Evolutionary conservation across 2,329 filamentous ascomycete species (phyloP).

Genomic region (Colletotrichum noveboracense): DNA sequence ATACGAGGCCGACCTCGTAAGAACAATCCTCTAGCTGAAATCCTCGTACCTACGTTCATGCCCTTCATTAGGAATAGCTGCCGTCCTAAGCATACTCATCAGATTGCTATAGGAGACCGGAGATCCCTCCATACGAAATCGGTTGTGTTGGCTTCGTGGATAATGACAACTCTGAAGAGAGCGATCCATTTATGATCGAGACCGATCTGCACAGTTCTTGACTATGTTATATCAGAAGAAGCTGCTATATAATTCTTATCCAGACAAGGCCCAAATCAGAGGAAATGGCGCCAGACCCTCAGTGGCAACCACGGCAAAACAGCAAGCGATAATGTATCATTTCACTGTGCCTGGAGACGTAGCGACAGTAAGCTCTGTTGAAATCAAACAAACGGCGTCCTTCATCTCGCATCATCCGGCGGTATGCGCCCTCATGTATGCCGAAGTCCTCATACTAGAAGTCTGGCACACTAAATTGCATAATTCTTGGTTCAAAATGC

Average conservation of each 20-base stretch:
- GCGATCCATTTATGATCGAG: background rate
- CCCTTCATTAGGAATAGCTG: background rate
- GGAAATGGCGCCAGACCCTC: background rate
- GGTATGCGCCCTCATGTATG: background rate
- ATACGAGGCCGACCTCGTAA: background rate
- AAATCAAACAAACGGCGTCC: background rate
- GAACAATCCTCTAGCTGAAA: background rate
- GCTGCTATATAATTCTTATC: rapidly evolving
- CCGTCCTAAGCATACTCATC: rapidly evolving
- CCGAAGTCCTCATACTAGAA: background rate
- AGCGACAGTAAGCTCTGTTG: too few species aligned
- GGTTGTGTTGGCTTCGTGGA: background rate
- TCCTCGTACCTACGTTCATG: background rate
- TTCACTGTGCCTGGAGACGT: too few species aligned
- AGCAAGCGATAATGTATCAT: background rate
- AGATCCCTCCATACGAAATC: too few species aligned
- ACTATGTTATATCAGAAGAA: background rate
- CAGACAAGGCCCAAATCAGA: background rate
- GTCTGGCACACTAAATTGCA: rapidly evolving
- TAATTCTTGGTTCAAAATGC: rapidly evolving
- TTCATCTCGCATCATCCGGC: background rate
- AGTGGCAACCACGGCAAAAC: background rate
- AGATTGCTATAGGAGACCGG: too few species aligned
- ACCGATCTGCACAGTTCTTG: background rate
- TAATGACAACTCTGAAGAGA: background rate